Conservation (phyloP, 1,284 basidiomycete genomes). For the Austroboletus novae-zelandiae region DNA sequence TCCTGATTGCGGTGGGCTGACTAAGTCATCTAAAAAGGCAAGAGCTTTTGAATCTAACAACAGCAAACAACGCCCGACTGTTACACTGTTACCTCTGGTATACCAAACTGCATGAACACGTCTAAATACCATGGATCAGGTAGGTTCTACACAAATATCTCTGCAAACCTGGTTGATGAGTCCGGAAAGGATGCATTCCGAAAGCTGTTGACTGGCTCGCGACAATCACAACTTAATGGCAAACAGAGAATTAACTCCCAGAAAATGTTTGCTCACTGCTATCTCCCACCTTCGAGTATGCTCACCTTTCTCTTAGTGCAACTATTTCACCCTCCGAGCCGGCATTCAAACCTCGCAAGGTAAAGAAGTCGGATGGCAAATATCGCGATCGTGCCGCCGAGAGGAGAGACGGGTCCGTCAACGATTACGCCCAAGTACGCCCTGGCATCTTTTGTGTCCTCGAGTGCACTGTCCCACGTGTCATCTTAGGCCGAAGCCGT, state of each 20-base stretch:
- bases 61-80: conserved; percentile 22
- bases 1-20: conserved; percentile 7
- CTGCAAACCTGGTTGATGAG: background rate
- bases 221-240: conserved; percentile 10
- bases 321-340: conserved; percentile 44
- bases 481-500: conserved; percentile 68
- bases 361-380: conserved; percentile 56
- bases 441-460: background rate
- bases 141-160: conserved; percentile 1
- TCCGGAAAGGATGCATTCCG: conserved; percentile 40
- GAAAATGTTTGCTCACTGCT: conserved; percentile 17
- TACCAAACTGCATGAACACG: background rate
- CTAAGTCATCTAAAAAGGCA: conserved; percentile 13
- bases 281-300: background rate
- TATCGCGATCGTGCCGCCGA: conserved; percentile 75
- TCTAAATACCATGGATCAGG: conserved; percentile 26
- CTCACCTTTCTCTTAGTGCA: conserved; percentile 20
- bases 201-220: conserved; percentile 30
- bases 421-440: conserved; percentile 66
- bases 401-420: conserved; percentile 56
- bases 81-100: background rate
- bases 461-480: conserved; percentile 4
- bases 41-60: conserved; percentile 29
- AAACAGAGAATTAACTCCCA: conserved; percentile 12
- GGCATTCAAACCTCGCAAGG: conserved; percentile 73